Base-by-base conservation (phyloP, 2,329 filamentous ascomycete genomes). In the Epichloe coenophiala region DNA sequence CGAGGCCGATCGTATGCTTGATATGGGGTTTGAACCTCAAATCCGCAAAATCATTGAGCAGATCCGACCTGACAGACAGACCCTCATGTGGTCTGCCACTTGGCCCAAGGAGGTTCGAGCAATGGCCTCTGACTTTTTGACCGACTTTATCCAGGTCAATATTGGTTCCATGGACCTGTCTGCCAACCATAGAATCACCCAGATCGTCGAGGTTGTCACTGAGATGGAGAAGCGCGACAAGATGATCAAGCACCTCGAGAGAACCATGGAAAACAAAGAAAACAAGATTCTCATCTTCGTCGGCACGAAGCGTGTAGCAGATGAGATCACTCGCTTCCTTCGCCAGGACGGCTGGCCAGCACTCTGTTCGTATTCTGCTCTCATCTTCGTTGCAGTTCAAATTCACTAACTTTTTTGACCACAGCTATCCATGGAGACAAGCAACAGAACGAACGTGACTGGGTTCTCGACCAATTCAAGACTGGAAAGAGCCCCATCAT, bases 21-120 rank as follows among this genome's bases (percentile, higher is more conserved):
- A 98, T 74, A 98, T 98, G 93, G 93, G 93, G 81, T 97, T 98
- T 73, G 93, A 98, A 74, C 93, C 93, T 59, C 93, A 97, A 70
- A 97, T 98, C 63, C 88, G 93, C 75, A 97, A 97, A 77, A 97
- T 98, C 59, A 90, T 98, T 60, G 80, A 86, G 56, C 93, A 98
- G 74, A 97, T 97, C 70, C 88, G 93, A 60, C 93, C 93, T 49
- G 93, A 98, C 68, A 85, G 93, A 78, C 93, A 98, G 71, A 98
- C 93, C 56, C 93, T 93, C 76, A 95, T 98, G 89, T 98, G 91
- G 88, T 98, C 93, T 54, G 93, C 93, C 60, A 98, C 93, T 6
- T 98, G 93, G 90, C 93, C 93, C 63, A 96, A 96, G 79, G 91
- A 97, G 70, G 91, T 98, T 60, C 88, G 91, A 64, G 86, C 90